Evolutionary conservation across 2,329 filamentous ascomycete genomes (phyloP), one percentile per base, ranked within the genome.

Genomic region (Cladosporium sphaerospermum): DNA sequence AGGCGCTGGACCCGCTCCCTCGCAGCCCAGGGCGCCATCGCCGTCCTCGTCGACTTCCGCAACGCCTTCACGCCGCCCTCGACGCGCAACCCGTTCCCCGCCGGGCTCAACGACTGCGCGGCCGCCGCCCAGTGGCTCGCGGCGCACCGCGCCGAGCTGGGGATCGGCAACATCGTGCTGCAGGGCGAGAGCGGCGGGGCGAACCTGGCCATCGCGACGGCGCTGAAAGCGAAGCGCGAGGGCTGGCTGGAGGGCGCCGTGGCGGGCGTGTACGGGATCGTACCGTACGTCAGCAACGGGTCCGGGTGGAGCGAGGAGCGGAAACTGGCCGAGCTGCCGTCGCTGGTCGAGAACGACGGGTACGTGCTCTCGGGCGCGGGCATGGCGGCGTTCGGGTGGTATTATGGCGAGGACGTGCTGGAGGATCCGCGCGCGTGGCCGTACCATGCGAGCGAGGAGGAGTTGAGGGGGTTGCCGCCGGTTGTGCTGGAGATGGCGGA

Each of bases 111-210:
- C 44, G 65, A 67, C 52, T 65, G 63, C 45, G 57, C 56, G 4
- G 55, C 63, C 2, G 65, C 59, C 9, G 44, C 61, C n/a, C 49
- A 60, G 34, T 61, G 62, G 37, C 56, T 67, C 13, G 34, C 47
- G 28, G 33, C 58, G 3, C 57, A 62, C 53, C 59, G 55, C 34
- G 44, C 48, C 7, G 56, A 63, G 5, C 55, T 66, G 3, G 56
- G 57, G 10, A 62, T 64, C 47, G 45, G 52, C 45, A 64, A 61
- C n/a, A 54, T 68, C 34, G 53, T 64, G 34, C 44, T 66, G 6
- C 58, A 65, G 45, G 66, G 66, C 48, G 66, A 68, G 43, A 59
- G 56, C 40, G 64, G 66, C 45, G 65, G 66, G n/a, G 64, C 53
- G 8, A 67, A 67, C 36, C 54, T 67, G 1, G 57, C 61, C 1